Evolutionary conservation across 2,329 filamentous ascomycete species (phyloP), one percentile per base, ranked within the genome.

Genomic region (Epichloe gansuensis): DNA sequence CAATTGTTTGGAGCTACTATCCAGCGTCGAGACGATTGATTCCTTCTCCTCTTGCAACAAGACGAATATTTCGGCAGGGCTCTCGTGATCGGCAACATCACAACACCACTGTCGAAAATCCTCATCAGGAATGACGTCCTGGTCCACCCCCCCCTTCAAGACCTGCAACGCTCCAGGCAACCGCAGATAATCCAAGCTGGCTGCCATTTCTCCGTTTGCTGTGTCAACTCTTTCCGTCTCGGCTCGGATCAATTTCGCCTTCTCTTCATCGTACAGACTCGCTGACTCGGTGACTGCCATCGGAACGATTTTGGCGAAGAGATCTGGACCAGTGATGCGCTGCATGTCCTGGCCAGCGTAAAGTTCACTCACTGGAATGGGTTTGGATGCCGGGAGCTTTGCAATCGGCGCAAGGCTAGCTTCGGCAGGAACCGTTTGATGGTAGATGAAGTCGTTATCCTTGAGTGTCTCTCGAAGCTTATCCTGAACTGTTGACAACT

Each of bases 391-490:
- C 4, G 91, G 89, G 15, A 97, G 76, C 66, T 97, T 98, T 3
- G 89, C 79, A 47, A 98, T 89, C 1, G 85, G 78, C 1, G 87
- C 73, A 12, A 98, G 72, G 31, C 84, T 85, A 4, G 89, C 87
- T 66, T 96, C 89, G 9, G 84, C 83, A 0, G 93, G 91, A 2
- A 98, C 84, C 1, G 82, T 84, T 60, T 97, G 89, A 65, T 98
- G 93, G 64, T 98, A 98, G 64, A 98, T 95, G 67, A 93, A 97
- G 65, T 98, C 93, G 59, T 98, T 98, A 67, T 98, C 93, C 62
- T 95, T 95, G 59, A 78, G 76, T 48, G 90, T 76, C 55, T 87
- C 83, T 17, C 74, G 74, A 23, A 95, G 72, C 65, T 87, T 90
- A 55, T 91, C 86, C 64, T 95, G 86, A 3, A 95, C 84, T 35